These are phyloP conservation scores for Microcyclosporella mali DNA, from an alignment of 2,329 filamentous ascomycete species.

Conservation along the genomic window DNA sequence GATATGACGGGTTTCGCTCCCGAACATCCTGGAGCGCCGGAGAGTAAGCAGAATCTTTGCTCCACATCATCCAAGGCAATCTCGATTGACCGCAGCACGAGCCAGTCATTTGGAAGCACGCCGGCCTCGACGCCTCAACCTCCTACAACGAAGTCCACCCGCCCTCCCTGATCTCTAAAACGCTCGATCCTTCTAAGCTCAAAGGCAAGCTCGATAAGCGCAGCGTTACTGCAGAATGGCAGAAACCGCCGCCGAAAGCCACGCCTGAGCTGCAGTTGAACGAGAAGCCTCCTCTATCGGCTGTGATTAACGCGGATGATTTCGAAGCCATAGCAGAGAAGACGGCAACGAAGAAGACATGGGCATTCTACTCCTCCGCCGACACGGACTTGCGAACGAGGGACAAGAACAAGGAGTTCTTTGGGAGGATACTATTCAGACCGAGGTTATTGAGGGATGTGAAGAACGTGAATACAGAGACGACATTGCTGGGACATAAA, in stretches of 20 bases:
- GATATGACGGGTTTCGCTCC: conserved; percentile 62
- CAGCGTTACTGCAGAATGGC: conserved; percentile 25
- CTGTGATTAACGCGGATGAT: conserved; percentile 44
- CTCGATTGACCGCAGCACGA: conserved; percentile 14
- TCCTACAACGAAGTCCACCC: conserved; percentile 50
- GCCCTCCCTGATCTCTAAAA: conserved; percentile 36
- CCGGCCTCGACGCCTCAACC: conserved; percentile 49
- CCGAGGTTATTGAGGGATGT: conserved; percentile 43
- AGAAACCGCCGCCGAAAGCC: conserved; percentile 26
- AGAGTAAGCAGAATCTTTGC: conserved; percentile 34
- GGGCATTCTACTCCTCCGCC: conserved; percentile 45
- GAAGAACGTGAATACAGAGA: conserved; percentile 29
- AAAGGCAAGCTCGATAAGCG: conserved; percentile 30
- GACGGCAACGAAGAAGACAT: conserved; percentile 35
- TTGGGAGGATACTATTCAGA: conserved; percentile 42
- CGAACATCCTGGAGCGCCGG: conserved; percentile 55
- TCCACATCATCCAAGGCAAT: neutral
- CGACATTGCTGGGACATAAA: conserved; percentile 31
- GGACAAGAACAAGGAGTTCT: conserved; percentile 38
- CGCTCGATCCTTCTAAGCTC: conserved; percentile 39
- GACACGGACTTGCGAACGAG: conserved; percentile 47
- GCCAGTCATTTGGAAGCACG: conserved; percentile 45
- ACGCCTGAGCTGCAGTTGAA: conserved; percentile 28
- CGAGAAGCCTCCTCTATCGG: conserved; percentile 41
- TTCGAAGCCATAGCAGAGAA: conserved; percentile 38